These are phyloP conservation scores for Clitopilus hobsonii DNA, from an alignment of 768 basidiomycete species.

Conservation along the genomic window DNA sequence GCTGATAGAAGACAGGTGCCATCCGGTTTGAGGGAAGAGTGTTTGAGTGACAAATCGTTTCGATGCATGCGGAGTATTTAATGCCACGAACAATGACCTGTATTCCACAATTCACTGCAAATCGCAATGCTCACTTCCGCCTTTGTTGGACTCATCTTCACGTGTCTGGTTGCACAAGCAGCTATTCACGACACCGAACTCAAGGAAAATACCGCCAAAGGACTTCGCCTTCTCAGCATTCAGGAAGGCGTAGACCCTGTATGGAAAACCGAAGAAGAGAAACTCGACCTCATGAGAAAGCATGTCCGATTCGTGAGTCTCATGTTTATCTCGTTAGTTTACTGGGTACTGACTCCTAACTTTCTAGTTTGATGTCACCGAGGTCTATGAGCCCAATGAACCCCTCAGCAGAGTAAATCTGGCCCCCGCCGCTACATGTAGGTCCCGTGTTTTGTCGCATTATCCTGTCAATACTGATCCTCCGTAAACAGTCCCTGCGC, in stretches of 20 bases:
- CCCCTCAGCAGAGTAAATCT: conserved; percentile 1
- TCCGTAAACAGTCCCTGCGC: conserved; percentile 4
- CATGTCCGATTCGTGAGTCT: conserved; percentile 20
- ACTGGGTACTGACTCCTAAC: background rate
- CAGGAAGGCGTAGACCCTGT: conserved; percentile 22
- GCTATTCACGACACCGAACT: conserved; percentile 16
- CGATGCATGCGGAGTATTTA: too few relatives aligned
- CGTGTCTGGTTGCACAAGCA: conserved; percentile 3
- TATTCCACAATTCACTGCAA: too few relatives aligned
- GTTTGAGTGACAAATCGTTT: too few relatives aligned
- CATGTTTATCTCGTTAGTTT: background rate
- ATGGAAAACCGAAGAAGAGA: conserved; percentile 27
- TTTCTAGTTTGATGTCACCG: conserved; percentile 28
- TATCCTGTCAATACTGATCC: background rate
- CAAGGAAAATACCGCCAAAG: conserved; percentile 22
- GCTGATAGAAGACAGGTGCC: background rate
- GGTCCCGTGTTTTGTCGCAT: background rate
- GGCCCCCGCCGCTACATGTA: conserved; percentile 8
- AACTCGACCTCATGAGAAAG: conserved; percentile 19
- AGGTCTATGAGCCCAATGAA: conserved; percentile 21
- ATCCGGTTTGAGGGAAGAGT: background rate
- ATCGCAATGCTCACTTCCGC: conserved; percentile 1
- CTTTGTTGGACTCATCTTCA: conserved; percentile 4
- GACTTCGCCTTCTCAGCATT: conserved; percentile 25
- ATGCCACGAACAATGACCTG: too few relatives aligned